Base-by-base conservation (phyloP, 2,329 filamentous ascomycete species). In the Aspergillus quadricinctus region DNA sequence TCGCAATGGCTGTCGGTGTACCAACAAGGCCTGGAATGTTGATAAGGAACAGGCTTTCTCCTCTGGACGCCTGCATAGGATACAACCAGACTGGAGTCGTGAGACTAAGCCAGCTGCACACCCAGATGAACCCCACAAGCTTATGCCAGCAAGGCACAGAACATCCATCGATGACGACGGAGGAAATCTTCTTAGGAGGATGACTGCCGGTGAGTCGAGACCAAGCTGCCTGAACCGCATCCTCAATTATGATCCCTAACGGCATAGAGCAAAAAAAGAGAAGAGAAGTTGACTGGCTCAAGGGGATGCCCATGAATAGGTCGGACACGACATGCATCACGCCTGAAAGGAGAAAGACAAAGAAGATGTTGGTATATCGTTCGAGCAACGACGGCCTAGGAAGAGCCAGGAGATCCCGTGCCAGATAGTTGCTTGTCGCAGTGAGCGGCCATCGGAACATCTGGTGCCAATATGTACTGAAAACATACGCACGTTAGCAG, bases 381-480 rank as follows among this genome's bases (percentile, higher is more conserved):
- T 68, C 61, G 1, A 67, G 4, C 3, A 62, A 35, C 1, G 64
- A 69, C 10, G 53, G 58, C 14, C 52, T 52, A 10, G 59, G 56
- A 1, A 69, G 57, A 19, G 49, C 23, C 2, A 70, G 56, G 10
- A 68, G 25, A 27, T 59, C 55, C 2, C 57, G 59, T 4, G 64
- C 55, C 35, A 69, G 28, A 25, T 58, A 68, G 3, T 52, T 58
- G 43, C 64, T 64, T 3, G 61, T 28, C 1, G 61, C 57, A 10
- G 59, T 62, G 40, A 69, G 61, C 3, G 62, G 61, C 43, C 63
- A 61, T 11, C 68, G 67, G 28, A 69, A 53, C 14, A 64, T 41
- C 45, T 70, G 68, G 48, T 70, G 68, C 67, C 67, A 70, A 51
- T 64, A 69, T 61, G 64, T 69, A 2, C 68, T 69, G 27, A 2